phyloP scores from a whole-genome alignment of 192 early-diverging fungal species.

The Linnemannia zychae region DNA sequence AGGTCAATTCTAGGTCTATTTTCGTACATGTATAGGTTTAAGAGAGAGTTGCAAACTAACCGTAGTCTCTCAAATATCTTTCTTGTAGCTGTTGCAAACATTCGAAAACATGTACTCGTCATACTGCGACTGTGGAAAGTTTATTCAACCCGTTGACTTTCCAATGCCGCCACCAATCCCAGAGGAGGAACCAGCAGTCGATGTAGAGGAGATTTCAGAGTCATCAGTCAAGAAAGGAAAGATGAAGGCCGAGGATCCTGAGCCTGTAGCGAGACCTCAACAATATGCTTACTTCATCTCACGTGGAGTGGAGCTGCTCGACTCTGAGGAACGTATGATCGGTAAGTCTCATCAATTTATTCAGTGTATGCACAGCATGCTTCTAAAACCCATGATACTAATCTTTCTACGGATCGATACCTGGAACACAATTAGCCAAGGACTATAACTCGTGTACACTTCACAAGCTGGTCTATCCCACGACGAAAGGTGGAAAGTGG shows the following conservation, averaged over 20 bases:
- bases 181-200: conserved; percentile 49
- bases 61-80: conserved; percentile 1
- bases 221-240: conserved; percentile 45
- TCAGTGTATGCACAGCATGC: neutral
- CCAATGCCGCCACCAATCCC: conserved; percentile 55
- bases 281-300: conserved; percentile 86
- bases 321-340: conserved; percentile 82
- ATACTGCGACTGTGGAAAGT: conserved; percentile 96
- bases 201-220: conserved; percentile 46
- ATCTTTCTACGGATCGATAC: neutral
- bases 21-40: neutral
- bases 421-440: conserved; percentile 64
- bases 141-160: conserved; percentile 80
- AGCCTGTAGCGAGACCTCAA: conserved; percentile 18
- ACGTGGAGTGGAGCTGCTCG: conserved; percentile 91
- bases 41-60: neutral
- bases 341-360: conserved; percentile 61
- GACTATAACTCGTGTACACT: conserved; percentile 90
- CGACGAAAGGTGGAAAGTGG: conserved; percentile 75
- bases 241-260: conserved; percentile 29
- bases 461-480: conserved; percentile 90
- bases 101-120: conserved; percentile 86
- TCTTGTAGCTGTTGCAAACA: conserved; percentile 68
- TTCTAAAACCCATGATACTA: neutral
- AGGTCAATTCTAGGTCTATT: neutral